Conservation (phyloP, 805 yeast genomes). For the Wickerhamiella sergipiensis region DNA sequence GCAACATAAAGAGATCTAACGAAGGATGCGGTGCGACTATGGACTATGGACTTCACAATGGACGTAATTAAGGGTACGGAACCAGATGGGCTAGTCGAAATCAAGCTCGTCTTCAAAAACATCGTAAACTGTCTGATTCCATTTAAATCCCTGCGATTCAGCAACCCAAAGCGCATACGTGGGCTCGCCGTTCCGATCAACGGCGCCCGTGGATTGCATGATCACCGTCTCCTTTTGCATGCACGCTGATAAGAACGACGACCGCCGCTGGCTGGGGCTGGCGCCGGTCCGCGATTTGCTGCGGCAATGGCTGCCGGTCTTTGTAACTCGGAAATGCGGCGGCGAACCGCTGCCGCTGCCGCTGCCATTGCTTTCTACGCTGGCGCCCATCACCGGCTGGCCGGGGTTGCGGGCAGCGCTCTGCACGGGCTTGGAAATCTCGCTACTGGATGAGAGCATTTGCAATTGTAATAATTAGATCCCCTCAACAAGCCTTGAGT, state of each 20-base stretch:
- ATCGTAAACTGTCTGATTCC: conserved; percentile 7
- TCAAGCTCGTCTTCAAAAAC: conserved; percentile 3
- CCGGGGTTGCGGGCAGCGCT: not conserved
- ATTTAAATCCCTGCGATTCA: conserved; percentile 11
- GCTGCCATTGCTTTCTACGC: not conserved
- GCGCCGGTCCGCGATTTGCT: not conserved
- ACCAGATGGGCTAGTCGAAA: not conserved
- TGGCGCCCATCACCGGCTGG: not conserved
- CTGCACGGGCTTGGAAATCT: not conserved
- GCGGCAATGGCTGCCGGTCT: not conserved
- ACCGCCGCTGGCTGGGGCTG: conserved; percentile 6
- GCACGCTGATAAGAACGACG: conserved; percentile 5
- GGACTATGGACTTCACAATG: no score
- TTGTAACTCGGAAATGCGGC: not conserved
- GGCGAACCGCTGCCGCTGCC: not conserved
- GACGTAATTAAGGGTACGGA: no score
- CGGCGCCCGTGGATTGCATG: conserved; percentile 4
- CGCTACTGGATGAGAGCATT: not conserved
- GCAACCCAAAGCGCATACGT: conserved; percentile 6
- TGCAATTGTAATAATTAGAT: not conserved
- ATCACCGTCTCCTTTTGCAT: conserved; percentile 9
- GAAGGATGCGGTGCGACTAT: no score
- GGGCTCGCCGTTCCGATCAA: conserved; percentile 6
- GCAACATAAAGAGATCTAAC: no score
- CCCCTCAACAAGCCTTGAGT: not conserved